Conservation (phyloP, 371 early-diverging fungal species). For the Mycotypha africana region DNA sequence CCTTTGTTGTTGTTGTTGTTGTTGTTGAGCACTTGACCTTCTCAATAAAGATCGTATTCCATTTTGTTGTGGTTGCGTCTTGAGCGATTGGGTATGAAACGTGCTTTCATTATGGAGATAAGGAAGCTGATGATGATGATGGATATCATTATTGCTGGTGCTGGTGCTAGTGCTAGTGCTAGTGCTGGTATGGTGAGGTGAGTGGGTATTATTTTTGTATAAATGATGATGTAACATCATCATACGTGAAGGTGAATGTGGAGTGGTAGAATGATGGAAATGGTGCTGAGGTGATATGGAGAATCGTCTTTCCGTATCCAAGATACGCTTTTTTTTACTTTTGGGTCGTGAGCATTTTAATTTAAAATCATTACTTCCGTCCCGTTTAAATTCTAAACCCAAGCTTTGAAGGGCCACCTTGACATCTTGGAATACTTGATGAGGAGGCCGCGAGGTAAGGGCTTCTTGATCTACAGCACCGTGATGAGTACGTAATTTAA, state of each 20-base stretch:
- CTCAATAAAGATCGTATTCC: neutral
- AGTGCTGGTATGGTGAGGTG: neutral
- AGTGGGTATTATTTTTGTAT: no score
- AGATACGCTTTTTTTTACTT: neutral
- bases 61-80: neutral
- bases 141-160: no score
- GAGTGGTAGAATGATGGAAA: no score
- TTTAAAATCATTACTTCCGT: conserved; percentile 60
- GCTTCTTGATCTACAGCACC: conserved; percentile 78
- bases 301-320: no score
- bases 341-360: conserved; percentile 65
- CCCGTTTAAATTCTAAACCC: conserved; percentile 70
- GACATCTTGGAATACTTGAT: conserved; percentile 64
- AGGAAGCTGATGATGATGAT: no score
- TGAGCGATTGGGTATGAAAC: no score
- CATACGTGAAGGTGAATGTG: no score
- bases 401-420: conserved; percentile 56
- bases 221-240: no score
- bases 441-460: conserved; percentile 67
- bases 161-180: no score
- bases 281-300: no score
- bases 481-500: conserved; percentile 67
- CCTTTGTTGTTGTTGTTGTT: no score
- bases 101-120: no score
- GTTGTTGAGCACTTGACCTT: neutral